These are phyloP conservation scores for Aspergillus baeticus DNA, from an alignment of 495 filamentous ascomycete genomes.

Conservation along the genomic window DNA sequence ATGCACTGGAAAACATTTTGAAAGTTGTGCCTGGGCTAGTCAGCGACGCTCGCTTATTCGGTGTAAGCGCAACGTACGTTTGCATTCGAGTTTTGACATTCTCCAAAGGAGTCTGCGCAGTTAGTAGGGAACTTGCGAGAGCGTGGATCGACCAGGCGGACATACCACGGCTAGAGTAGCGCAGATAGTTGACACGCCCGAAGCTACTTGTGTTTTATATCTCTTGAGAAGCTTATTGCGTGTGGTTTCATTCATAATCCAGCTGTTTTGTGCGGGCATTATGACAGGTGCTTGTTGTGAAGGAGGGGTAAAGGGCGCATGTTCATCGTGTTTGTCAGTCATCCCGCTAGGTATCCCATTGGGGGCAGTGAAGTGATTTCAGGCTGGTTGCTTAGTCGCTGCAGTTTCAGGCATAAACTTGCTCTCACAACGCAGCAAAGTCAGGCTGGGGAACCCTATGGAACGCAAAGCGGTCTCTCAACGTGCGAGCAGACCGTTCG, in stretches of 20 bases:
- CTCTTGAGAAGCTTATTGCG: constrained; percentile 43
- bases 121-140: background rate
- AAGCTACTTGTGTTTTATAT: constrained; percentile 49
- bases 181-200: constrained; percentile 41
- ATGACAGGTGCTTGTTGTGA: constrained; percentile 28
- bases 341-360: constrained; percentile 41
- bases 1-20: constrained; percentile 40
- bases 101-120: constrained; percentile 42
- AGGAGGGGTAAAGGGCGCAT: constrained; percentile 37
- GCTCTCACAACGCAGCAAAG: constrained; percentile 10
- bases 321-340: constrained; percentile 45
- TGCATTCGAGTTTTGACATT: constrained; percentile 54
- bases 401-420: constrained; percentile 2
- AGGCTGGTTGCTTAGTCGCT: constrained; percentile 15
- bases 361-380: constrained; percentile 20
- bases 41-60: background rate
- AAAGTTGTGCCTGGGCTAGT: constrained; percentile 40
- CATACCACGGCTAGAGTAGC: constrained; percentile 47
- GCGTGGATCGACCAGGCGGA: constrained; percentile 5
- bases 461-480: constrained; percentile 56
- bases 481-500: constrained; percentile 47
- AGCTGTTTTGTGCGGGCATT: constrained; percentile 36
- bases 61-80: constrained; percentile 31
- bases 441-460: constrained; percentile 51
- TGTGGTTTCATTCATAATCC: constrained; percentile 41